Conservation (phyloP, 805 yeast species). For the Candida suzukii region DNA sequence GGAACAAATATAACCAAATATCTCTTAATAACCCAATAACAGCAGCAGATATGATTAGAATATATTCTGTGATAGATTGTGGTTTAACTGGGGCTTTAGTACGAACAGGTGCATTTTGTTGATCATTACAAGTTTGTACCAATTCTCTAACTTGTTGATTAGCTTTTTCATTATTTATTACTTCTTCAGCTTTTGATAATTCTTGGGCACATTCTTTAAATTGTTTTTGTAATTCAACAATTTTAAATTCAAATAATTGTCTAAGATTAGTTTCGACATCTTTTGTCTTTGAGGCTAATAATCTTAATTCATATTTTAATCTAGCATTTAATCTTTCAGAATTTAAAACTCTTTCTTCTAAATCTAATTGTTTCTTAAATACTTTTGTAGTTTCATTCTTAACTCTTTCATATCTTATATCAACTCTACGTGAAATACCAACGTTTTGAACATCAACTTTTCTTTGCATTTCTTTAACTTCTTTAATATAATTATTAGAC, state of each 20-base stretch:
- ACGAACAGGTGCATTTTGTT: no score
- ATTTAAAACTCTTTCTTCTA: slow-evolving; percentile 36
- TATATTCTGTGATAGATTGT: not conserved
- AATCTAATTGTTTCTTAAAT: slow-evolving; percentile 17
- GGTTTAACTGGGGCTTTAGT: not conserved
- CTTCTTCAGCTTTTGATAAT: not conserved
- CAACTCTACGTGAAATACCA: slow-evolving; percentile 14
- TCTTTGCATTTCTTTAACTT: not conserved
- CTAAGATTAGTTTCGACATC: slow-evolving; percentile 56
- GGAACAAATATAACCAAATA: slow-evolving; percentile 9
- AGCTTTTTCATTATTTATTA: no score
- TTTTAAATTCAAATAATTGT: slow-evolving; percentile 31
- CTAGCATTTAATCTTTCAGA: slow-evolving; percentile 51
- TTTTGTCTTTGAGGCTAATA: slow-evolving; percentile 50
- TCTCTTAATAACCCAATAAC: slow-evolving; percentile 9
- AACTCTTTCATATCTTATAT: not conserved
- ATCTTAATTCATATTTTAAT: slow-evolving; percentile 57
- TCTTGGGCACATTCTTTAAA: slow-evolving; percentile 3
- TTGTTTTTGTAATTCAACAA: slow-evolving; percentile 12
- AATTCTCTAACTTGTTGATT: no score
- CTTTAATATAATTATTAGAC: not conserved
- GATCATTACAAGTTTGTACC: no score
- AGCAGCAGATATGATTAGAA: not conserved
- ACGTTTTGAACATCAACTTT: slow-evolving; percentile 9
- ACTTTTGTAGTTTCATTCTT: slow-evolving; percentile 12